Evolutionary conservation across 768 basidiomycete genomes (phyloP), one percentile per base, ranked within the genome.

Genomic region (Suillus placidus): DNA sequence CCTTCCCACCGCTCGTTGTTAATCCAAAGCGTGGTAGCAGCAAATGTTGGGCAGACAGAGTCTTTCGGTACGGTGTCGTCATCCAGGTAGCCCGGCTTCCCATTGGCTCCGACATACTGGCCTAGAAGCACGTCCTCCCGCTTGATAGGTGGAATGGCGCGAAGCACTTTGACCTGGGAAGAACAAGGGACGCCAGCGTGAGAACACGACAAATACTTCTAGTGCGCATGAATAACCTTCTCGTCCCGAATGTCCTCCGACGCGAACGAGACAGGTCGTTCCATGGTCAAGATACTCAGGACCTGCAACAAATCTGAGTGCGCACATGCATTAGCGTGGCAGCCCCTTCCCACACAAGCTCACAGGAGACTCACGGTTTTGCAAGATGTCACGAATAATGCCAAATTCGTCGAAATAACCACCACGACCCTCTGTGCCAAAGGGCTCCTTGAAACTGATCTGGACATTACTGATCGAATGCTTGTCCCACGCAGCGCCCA

Each of bases 391-490:
- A 74, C 97, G 91, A 78, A 99, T 96, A 77, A 99, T 99, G 63
- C 97, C 97, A 79, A 98, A 99, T 80, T 99, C 96, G 77, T 99
- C 97, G 81, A 99, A 99, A 85, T 99, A 99, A 20, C 97, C 97
- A n/a, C 97, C 97, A 70, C 97, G 93, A n/a, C 97, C 97, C 76
- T 99, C 97, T 57, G 97, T 99, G 23, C 97, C 97, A 76, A 99
- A 98, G 2, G 96, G 95, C 79, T 99, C 97, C 83, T 99, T 99
- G 88, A 99, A 98, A 18, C 95, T 97, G 80, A 99, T 97, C 79
- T 99, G 97, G 40, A 99, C 95, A 74, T 95, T 99, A 80, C 87
- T 89, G 81, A 99, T 91, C 66, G 88, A 94, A 78, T 96, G 94
- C 79, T 94, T 97, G 82, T 99, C 96, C 94, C 96, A 97, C 45